Evolutionary conservation across 2,329 filamentous ascomycete species (phyloP).

Genomic region (Diaporthe velutina): DNA sequence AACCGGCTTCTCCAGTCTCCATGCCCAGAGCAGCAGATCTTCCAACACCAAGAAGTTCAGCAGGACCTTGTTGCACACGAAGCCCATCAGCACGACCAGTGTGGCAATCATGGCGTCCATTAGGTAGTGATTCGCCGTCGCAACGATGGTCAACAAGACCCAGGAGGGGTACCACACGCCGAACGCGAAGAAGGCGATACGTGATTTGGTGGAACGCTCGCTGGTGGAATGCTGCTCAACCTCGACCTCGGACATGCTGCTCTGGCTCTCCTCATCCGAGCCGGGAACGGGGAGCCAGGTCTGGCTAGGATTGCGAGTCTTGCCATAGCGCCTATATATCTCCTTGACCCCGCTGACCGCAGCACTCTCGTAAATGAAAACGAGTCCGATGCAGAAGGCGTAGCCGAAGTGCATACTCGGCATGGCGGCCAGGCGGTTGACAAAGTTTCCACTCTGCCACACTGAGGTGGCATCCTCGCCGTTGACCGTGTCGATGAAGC

Average conservation of each 20-base stretch:
- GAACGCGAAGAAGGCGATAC: conserved; percentile 45
- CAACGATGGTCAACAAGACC: conserved; percentile 69
- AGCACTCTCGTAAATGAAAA: conserved; percentile 64
- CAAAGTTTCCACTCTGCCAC: conserved; percentile 68
- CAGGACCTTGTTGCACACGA: conserved; percentile 63
- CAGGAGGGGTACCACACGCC: conserved; percentile 66
- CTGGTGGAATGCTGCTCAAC: conserved; percentile 20
- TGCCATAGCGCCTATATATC: conserved; percentile 38
- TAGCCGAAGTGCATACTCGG: conserved; percentile 70
- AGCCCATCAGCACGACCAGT: conserved; percentile 71
- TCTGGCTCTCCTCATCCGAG: conserved; percentile 35
- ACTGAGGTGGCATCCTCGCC: conserved; percentile 64
- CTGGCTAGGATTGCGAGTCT: conserved; percentile 36
- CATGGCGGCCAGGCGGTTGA: conserved; percentile 71
- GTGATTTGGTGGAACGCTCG: conserved; percentile 34
- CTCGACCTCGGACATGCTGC: conserved; percentile 10
- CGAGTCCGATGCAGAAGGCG: conserved; percentile 66
- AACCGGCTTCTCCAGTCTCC: conserved; percentile 74
- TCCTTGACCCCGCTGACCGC: conserved; percentile 37
- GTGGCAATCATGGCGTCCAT: conserved; percentile 76
- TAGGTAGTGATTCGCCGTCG: conserved; percentile 74
- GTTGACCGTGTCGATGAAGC: conserved; percentile 66
- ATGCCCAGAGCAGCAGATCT: conserved; percentile 73
- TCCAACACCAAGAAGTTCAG: conserved; percentile 73
- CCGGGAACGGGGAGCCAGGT: conserved; percentile 37